Evolutionary conservation across 306 rosid species (phyloP), one percentile per base, ranked within the genome.

Genomic region (Heteromeles arbutifolia): DNA sequence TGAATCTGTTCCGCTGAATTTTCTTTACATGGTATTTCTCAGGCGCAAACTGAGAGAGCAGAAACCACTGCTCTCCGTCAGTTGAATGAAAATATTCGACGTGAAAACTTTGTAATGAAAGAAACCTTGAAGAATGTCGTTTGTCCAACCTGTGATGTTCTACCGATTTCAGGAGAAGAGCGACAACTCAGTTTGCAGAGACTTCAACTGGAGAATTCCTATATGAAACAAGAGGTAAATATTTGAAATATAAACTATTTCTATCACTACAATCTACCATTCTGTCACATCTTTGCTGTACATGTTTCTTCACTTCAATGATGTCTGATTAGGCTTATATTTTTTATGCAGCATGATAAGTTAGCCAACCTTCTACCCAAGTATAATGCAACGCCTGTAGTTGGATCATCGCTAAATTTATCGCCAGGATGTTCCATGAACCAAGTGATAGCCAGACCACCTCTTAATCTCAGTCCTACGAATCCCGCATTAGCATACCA

Each of bases 91-190:
- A 90, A 76, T 32, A 87, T 93, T 18, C 80, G 43, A 4, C 59
- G 74, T 4, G 98, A 93, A 74, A 91, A 88, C 34, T 4, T 56
- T 2, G 78, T 70, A 3, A 82, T 90, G 19, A 83, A 32, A 74
- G 96, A 91, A 37, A 85, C 87, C 2, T 58, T 90, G 41, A 85
- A 82, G 74, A 81, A 66, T 58, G 80, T 82, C 6, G 13, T 67
- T 19, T 93, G 98, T 63, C 72, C 81, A 13, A 11, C 89, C 19
- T 91, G 98, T 87, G 89, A 92, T 21, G 96, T 88, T 70, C 84
- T 86, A 15, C 76, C 87, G 6, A 54, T 65, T 78, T 80, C 82
- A 11, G 72, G 76, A 8, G 86, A 81, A 76, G 86, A 83, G 2
- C 79, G 79, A 8, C 64, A 62, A 39, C 78, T 1, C 22, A 67